Percentiles rank a stretch among this genome's conserved stretches.
phyloP scores from a whole-genome alignment of 2,329 filamentous ascomycete species.

The Fusarium pseudonygamai region DNA sequence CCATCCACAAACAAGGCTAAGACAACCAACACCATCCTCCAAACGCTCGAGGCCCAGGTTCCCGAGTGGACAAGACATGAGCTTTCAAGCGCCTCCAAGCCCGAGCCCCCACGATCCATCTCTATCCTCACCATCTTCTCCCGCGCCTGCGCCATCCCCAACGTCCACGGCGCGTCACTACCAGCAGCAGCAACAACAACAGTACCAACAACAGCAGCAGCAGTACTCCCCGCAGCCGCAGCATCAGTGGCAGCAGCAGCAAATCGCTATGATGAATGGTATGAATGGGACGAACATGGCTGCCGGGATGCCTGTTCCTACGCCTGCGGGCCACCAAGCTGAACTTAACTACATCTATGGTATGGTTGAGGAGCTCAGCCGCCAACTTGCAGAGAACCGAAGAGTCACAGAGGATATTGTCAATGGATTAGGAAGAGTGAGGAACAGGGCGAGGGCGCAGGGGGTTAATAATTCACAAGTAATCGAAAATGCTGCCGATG shows the following conservation, averaged over 20 bases:
- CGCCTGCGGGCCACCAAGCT: conserved; percentile 73
- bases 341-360: conserved; percentile 75
- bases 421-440: conserved; percentile 68
- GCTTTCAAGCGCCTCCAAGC: conserved; percentile 45
- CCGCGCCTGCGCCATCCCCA: conserved; percentile 24
- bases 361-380: conserved; percentile 73
- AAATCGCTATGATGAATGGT: conserved; percentile 56
- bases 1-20: conserved; percentile 31
- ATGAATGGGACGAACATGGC: conserved; percentile 60
- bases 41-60: conserved; percentile 39
- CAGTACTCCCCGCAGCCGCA: conserved; percentile 34
- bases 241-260: conserved; percentile 39
- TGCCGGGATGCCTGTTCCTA: conserved; percentile 62
- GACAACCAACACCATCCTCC: conserved; percentile 37
- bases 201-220: conserved; percentile 21
- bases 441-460: conserved; percentile 63
- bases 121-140: conserved; percentile 29
- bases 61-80: conserved; percentile 44
- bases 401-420: conserved; percentile 71
- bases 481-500: conserved; percentile 63
- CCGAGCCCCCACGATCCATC: conserved; percentile 41
- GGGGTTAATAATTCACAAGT: conserved; percentile 67
- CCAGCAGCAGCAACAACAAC: conserved; percentile 40
- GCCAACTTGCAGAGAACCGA: conserved; percentile 69
- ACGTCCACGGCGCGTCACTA: conserved; percentile 43